phyloP scores from a whole-genome alignment of 2,329 filamentous ascomycete species.

The Salinomyces thailandicus region DNA sequence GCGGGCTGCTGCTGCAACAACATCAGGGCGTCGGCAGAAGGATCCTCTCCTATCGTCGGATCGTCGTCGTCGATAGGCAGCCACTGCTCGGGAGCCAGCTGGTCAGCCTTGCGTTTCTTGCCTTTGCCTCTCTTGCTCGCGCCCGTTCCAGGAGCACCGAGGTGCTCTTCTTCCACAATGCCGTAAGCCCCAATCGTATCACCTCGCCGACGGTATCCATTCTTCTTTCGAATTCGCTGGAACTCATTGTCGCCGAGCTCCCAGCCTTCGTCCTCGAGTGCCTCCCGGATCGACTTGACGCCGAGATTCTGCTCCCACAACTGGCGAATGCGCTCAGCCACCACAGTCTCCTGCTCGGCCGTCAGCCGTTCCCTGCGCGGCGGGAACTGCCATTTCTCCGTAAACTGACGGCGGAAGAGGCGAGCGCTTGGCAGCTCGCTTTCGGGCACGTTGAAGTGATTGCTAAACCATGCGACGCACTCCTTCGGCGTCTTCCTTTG shows the following conservation, averaged over 20 bases:
- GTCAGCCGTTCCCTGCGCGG: slow-evolving; percentile 53
- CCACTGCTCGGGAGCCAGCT: background rate
- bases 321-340: slow-evolving; percentile 61
- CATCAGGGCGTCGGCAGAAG: slow-evolving; percentile 1
- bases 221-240: slow-evolving; percentile 47
- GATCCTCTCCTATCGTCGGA: background rate
- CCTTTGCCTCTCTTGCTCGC: slow-evolving; percentile 3
- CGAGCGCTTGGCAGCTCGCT: slow-evolving; percentile 45
- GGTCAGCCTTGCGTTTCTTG: slow-evolving; percentile 1
- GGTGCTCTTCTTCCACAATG: background rate
- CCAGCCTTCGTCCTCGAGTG: slow-evolving; percentile 61
- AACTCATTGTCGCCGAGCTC: slow-evolving; percentile 49
- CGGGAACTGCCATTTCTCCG: slow-evolving; percentile 61
- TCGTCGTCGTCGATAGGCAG: background rate
- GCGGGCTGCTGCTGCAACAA: slow-evolving; percentile 5
- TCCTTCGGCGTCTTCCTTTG: slow-evolving; percentile 64
- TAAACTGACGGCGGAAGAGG: slow-evolving; percentile 19
- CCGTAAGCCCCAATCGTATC: slow-evolving; percentile 1
- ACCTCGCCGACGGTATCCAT: slow-evolving; percentile 35
- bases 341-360: slow-evolving; percentile 56
- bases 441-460: slow-evolving; percentile 31
- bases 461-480: slow-evolving; percentile 50
- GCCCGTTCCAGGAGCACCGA: background rate
- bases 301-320: slow-evolving; percentile 66
- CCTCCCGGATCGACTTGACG: slow-evolving; percentile 63